Percentiles rank a stretch among this genome's conserved stretches.
phyloP scores from a whole-genome alignment of 768 basidiomycete genomes.

The Leccinum olivaceopallidum region DNA sequence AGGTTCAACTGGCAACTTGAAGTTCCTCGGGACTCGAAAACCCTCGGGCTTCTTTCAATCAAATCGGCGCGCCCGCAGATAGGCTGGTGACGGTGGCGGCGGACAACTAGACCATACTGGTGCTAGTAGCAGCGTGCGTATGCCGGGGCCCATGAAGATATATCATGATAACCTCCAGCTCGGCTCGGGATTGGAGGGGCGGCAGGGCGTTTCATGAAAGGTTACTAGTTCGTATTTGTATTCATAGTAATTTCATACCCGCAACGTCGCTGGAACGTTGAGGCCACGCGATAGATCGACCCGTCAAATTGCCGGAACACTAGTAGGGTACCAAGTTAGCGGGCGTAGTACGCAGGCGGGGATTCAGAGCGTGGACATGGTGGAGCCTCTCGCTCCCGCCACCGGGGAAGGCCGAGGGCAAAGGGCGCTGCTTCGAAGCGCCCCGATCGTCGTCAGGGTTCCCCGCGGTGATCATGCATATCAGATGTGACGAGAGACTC shows the following conservation, averaged over 20 bases:
- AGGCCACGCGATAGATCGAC: neutral
- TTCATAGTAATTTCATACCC: too few species aligned
- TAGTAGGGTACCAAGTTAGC: neutral
- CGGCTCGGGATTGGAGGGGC: neutral
- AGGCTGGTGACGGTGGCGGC: neutral
- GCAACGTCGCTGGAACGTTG: neutral
- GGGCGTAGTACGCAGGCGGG: neutral
- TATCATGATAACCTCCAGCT: neutral
- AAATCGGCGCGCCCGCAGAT: neutral
- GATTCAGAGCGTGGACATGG: neutral
- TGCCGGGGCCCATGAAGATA: too few species aligned
- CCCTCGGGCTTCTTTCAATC: neutral
- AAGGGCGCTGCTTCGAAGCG: neutral
- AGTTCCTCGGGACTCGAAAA: neutral
- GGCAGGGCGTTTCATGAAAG: neutral
- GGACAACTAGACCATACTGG: neutral
- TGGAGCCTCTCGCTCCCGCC: neutral
- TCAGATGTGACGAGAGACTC: neutral
- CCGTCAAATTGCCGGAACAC: neutral
- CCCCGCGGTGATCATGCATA: neutral
- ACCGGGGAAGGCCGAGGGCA: neutral
- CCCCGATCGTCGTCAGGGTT: neutral
- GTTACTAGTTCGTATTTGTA: neutral
- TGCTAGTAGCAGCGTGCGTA: too few species aligned
- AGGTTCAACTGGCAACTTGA: neutral